A percentile compares a stretch with the other conserved stretches of the same genome.
Conservation (phyloP, 805 yeast genomes). For the Candida nanaspora region DNA sequence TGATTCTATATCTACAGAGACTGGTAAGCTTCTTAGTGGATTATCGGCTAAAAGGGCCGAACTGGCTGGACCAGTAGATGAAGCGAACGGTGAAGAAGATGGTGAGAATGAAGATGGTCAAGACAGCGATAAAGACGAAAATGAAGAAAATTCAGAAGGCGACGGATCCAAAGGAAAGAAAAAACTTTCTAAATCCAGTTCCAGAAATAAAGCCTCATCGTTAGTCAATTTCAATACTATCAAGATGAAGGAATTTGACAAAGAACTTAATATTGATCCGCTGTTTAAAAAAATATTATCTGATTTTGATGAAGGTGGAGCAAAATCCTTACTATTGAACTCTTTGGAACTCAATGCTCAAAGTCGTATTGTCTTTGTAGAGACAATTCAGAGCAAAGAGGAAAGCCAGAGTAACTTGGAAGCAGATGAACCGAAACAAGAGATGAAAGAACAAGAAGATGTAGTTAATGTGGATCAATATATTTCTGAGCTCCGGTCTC, state of each 20-base stretch:
- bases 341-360: slow-evolving; percentile 47
- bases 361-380: slow-evolving; percentile 56
- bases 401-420: background rate
- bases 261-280: slow-evolving; percentile 64
- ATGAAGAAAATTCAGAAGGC: slow-evolving; percentile 1
- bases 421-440: background rate
- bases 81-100: slow-evolving; percentile 9
- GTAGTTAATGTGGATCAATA: background rate
- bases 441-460: background rate
- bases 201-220: slow-evolving; percentile 1
- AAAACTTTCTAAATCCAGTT: too few relatives aligned
- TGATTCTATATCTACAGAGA: slow-evolving; percentile 30
- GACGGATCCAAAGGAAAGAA: slow-evolving; percentile 17
- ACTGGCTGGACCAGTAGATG: slow-evolving; percentile 12
- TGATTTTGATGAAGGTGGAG: slow-evolving; percentile 80
- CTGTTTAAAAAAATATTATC: slow-evolving; percentile 67
- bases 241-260: slow-evolving; percentile 49
- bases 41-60: slow-evolving; percentile 36
- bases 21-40: slow-evolving; percentile 52
- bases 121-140: slow-evolving; percentile 8
- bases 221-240: slow-evolving; percentile 12
- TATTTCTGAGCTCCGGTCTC: background rate
- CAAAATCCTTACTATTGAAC: slow-evolving; percentile 60
- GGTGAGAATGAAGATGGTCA: slow-evolving; percentile 9
- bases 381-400: background rate